phyloP scores from a whole-genome alignment of 1,284 basidiomycete species.

The Porodaedalea pini region DNA sequence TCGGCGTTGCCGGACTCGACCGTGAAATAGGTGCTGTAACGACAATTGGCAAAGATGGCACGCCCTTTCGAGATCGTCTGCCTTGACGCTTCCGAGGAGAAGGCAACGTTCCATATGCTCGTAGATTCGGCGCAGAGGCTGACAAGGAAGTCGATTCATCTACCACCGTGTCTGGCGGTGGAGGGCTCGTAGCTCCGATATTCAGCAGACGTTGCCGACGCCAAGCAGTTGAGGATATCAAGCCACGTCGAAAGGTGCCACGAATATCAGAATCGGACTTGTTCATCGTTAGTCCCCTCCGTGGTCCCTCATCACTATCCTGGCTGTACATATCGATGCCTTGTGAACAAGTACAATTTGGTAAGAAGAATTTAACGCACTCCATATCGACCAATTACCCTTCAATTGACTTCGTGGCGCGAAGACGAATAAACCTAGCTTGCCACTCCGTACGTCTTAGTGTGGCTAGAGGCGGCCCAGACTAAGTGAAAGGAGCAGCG shows the following conservation, averaged over 20 bases:
- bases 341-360: background rate
- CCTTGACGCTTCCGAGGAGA: slow-evolving; percentile 28
- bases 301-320: background rate
- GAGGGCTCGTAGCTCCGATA: slow-evolving; percentile 37
- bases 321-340: background rate
- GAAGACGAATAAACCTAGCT: background rate
- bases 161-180: background rate
- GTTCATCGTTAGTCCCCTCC: background rate
- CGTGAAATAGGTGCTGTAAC: slow-evolving; percentile 14
- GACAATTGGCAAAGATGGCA: slow-evolving; percentile 33
- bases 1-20: slow-evolving; percentile 27
- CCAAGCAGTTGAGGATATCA: slow-evolving; percentile 42
- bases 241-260: slow-evolving; percentile 30
- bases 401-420: background rate
- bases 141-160: slow-evolving; percentile 30
- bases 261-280: slow-evolving; percentile 17
- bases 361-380: background rate
- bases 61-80: slow-evolving; percentile 30
- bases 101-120: slow-evolving; percentile 52
- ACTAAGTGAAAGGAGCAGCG: too few species aligned
- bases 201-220: slow-evolving; percentile 50
- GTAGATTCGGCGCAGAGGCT: slow-evolving; percentile 23
- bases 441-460: background rate
- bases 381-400: background rate
- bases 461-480: too few species aligned